These are phyloP conservation scores for Periconia macrospinosa DNA, from an alignment of 2,329 filamentous ascomycete species.

Conservation along the genomic window DNA sequence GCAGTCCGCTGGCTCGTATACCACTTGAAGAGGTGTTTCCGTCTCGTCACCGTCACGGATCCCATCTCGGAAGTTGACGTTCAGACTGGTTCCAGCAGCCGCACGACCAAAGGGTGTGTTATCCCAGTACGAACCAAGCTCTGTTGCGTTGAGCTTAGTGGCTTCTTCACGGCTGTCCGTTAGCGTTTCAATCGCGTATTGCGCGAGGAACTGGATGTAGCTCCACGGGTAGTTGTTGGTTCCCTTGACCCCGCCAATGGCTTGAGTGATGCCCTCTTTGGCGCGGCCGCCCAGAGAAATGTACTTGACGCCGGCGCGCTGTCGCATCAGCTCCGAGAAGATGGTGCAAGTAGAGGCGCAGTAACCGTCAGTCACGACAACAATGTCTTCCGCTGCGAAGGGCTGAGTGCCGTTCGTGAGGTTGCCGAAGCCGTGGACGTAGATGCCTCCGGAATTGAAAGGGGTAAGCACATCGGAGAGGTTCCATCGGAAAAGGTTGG, in stretches of 20 bases:
- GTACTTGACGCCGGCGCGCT: conserved; percentile 56
- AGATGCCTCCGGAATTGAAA: conserved; percentile 36
- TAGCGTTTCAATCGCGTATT: conserved; percentile 24
- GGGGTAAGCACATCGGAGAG: conserved; percentile 44
- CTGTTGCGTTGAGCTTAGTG: conserved; percentile 30
- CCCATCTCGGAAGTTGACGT: conserved; percentile 45
- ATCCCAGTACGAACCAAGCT: conserved; percentile 36
- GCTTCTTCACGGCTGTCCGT: conserved; percentile 27
- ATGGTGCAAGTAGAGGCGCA: conserved; percentile 65
- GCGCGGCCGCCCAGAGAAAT: conserved; percentile 65
- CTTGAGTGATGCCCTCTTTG: conserved; percentile 53
- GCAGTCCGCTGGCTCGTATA: conserved; percentile 64
- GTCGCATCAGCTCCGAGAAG: conserved; percentile 59
- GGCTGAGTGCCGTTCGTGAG: conserved; percentile 53
- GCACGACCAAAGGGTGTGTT: conserved; percentile 33
- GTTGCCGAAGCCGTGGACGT: conserved; percentile 37
- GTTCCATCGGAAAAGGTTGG: conserved; percentile 59
- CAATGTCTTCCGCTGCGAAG: conserved; percentile 61
- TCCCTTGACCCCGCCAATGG: conserved; percentile 67
- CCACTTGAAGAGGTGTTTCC: conserved; percentile 60
- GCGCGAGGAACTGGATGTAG: conserved; percentile 32
- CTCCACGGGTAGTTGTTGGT: conserved; percentile 41
- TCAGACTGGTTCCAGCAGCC: conserved; percentile 26
- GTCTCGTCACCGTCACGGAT: conserved; percentile 47
- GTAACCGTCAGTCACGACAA: conserved; percentile 56